Conservation (phyloP, 768 basidiomycete species). For the Tephrocybe rancida region DNA sequence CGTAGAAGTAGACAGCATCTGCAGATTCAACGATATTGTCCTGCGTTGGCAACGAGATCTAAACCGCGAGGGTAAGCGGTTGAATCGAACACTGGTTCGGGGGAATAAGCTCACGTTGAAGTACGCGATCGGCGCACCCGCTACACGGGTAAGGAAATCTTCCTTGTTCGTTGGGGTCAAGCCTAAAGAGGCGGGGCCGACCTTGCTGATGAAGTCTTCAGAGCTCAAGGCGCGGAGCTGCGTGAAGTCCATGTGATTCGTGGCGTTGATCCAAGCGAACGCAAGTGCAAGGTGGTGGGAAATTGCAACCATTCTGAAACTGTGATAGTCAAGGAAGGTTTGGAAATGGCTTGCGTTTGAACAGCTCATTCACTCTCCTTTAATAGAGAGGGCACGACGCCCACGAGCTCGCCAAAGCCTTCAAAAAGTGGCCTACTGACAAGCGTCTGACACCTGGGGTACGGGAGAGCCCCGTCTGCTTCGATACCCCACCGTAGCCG, state of each 20-base stretch:
- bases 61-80: background rate
- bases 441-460: too few relatives aligned
- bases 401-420: too few relatives aligned
- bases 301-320: conserved; percentile 15
- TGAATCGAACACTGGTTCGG: background rate
- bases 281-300: conserved; percentile 15
- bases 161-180: conserved; percentile 5
- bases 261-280: conserved; percentile 14
- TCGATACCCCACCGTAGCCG: too few relatives aligned
- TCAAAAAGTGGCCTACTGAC: too few relatives aligned
- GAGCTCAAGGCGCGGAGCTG: conserved; percentile 10
- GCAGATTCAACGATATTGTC: conserved; percentile 11
- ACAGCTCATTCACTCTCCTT: too few relatives aligned
- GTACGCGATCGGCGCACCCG: conserved; percentile 7
- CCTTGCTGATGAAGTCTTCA: conserved; percentile 12
- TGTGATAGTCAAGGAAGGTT: too few relatives aligned
- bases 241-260: conserved; percentile 9
- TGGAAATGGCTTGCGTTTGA: too few relatives aligned
- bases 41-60: conserved; percentile 12
- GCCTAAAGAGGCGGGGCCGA: conserved; percentile 11
- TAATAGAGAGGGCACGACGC: too few relatives aligned
- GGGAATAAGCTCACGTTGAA: conserved; percentile 6
- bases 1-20: conserved; percentile 12
- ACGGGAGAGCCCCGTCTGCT: too few relatives aligned
- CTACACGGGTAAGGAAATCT: conserved; percentile 2